Base-by-base conservation (phyloP, 202 grass and related monocot genomes). In the Schoenoplectus tabernaemontani region DNA sequence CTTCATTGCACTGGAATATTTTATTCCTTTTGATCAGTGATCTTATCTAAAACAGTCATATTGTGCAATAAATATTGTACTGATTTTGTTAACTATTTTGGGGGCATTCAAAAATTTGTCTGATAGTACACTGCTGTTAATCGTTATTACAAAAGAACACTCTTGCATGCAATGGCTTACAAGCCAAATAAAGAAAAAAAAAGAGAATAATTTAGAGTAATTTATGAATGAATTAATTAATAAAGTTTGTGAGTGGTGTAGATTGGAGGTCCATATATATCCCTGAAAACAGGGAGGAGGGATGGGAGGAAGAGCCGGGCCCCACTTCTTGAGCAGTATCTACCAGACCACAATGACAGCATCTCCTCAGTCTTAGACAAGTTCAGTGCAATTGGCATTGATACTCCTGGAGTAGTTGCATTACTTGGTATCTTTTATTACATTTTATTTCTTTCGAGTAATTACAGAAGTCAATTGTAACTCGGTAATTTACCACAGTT, bases 261-360 rank as follows among this genome's bases (percentile, higher is more conserved):
- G 84, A 42, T 86, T 59, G 84, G 84, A 42, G 84, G 84, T 19
- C 79, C 84, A 70, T 76, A 33, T 76, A 66, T 75, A 44, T 68
- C 78, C 26, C 58, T 86, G 12, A 86, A 82, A 76, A 82, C 78
- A 38, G 84, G 84, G 59, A 86, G 84, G 59, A 82, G 67, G 74
- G 84, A 86, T 60, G 67, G 78, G 9, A 86, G 84, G 78, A 82
- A 56, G 59, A 81, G 57, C 34, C 80, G 84, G n/a, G 78, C 58
- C 54, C 57, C 74, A 48, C 22, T 82, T 12, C 57, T 81, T n/a
- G 78, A 86, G 7, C 36, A 76, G 57, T 77, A 86, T 74, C 57
- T 86, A 41, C 84, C 84, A 58, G 78, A 82, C 56, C 84, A 81
- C 84, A 82, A 81, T 36, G 78, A 75, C 11, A 82, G 84, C 67